Conservation (phyloP, 108 stramenopile genomes). For the Cyclotella baltica region DNA sequence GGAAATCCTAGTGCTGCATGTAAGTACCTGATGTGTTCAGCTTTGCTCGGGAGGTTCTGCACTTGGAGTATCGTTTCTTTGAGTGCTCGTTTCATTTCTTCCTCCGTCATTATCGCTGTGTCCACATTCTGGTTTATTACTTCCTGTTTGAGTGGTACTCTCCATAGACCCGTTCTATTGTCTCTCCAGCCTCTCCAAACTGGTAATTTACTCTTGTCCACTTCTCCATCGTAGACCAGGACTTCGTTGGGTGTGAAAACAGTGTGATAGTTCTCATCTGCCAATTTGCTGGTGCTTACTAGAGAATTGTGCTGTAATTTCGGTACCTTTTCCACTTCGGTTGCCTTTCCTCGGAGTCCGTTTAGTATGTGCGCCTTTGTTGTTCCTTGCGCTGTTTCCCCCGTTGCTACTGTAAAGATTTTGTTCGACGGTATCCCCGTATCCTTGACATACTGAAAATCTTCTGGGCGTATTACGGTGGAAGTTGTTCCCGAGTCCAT, state of each 20-base stretch:
- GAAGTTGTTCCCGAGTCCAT: background rate
- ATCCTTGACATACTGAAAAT: background rate
- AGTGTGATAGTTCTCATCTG: too few species aligned
- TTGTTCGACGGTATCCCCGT: background rate
- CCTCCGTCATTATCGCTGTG: background rate
- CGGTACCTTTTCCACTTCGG: background rate
- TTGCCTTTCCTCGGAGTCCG: background rate
- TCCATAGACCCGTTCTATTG: background rate
- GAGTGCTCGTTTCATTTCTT: background rate
- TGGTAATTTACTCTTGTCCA: too few species aligned
- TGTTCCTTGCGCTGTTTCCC: background rate
- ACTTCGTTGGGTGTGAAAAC: too few species aligned
- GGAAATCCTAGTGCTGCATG: background rate
- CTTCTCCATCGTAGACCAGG: too few species aligned
- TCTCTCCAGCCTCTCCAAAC: too few species aligned
- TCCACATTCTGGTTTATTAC: background rate
- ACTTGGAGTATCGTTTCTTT: background rate
- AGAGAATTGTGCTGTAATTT: background rate
- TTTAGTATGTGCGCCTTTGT: background rate
- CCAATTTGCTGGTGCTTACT: background rate
- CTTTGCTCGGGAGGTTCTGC: background rate
- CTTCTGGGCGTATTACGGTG: background rate
- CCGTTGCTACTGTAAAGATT: background rate
- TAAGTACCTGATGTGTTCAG: background rate
- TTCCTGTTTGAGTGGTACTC: background rate